Conservation (phyloP, 441 rosid species). For the Hypseocharis bilobata region DNA sequence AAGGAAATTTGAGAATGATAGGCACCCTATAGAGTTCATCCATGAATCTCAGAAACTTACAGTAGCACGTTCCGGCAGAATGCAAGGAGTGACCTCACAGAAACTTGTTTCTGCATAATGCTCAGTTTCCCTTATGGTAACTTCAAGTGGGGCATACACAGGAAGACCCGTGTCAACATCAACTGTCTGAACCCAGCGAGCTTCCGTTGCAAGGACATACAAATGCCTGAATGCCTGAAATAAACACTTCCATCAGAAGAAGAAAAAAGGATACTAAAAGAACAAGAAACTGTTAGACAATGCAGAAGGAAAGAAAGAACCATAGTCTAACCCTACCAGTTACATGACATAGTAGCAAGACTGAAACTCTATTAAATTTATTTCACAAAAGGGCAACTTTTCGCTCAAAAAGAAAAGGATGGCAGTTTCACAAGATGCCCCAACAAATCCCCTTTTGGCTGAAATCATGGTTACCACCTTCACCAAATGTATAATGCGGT, state of each 20-base stretch:
- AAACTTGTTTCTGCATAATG: conserved; percentile 80
- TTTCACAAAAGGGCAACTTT: neutral
- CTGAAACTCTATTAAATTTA: neutral
- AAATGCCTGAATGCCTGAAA: conserved; percentile 93
- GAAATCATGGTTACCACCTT: too few relatives aligned
- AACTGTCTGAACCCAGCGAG: conserved; percentile 92
- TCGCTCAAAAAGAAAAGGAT: neutral
- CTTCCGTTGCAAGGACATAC: conserved; percentile 89
- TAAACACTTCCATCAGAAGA: conserved; percentile 16
- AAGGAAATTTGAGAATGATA: neutral
- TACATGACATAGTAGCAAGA: neutral
- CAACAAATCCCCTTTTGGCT: neutral
- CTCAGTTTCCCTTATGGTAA: conserved; percentile 70
- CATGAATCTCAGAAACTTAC: conserved; percentile 41
- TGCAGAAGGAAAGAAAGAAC: neutral
- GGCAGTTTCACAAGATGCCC: neutral
- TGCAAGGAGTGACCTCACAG: conserved; percentile 84
- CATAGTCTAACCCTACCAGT: neutral
- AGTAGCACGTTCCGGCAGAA: conserved; percentile 86
- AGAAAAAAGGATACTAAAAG: conserved; percentile 12
- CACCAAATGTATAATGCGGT: neutral
- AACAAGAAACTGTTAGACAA: conserved; percentile 5
- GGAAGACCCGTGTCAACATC: conserved; percentile 95
- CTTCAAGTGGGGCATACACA: conserved; percentile 84
- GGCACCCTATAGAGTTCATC: neutral